phyloP scores from a whole-genome alignment of 306 rosid species.

The Arachis stenosperma region DNA sequence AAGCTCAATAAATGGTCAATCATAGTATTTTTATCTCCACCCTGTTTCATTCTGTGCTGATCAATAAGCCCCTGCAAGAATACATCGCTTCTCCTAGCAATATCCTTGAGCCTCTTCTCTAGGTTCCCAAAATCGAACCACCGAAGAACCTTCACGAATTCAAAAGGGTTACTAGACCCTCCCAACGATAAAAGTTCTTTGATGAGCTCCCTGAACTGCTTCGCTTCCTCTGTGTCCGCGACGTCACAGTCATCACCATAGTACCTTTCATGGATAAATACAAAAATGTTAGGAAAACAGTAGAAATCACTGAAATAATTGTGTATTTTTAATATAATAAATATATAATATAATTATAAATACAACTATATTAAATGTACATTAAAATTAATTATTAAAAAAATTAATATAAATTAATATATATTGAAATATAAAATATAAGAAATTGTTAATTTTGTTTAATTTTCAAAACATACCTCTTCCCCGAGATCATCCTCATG shows the following conservation, averaged over 20 bases:
- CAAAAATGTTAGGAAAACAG: too few relatives aligned
- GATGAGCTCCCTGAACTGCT: constrained; percentile 26
- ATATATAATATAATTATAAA: too few relatives aligned
- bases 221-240: constrained; percentile 23
- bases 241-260: constrained; percentile 39
- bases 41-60: constrained; percentile 26
- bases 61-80: constrained; percentile 41
- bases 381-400: too few relatives aligned
- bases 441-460: too few relatives aligned
- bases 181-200: constrained; percentile 22
- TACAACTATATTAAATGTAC: too few relatives aligned
- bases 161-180: constrained; percentile 36
- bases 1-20: constrained; percentile 35
- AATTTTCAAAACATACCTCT: neutral
- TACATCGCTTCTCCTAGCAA: constrained; percentile 13
- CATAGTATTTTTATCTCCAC: constrained; percentile 26
- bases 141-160: constrained; percentile 28
- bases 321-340: too few relatives aligned
- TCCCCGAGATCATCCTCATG: constrained; percentile 42
- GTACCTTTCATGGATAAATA: neutral
- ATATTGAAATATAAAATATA: too few relatives aligned
- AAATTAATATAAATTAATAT: too few relatives aligned
- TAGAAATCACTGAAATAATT: too few relatives aligned
- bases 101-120: constrained; percentile 27
- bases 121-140: constrained; percentile 33